Conservation (phyloP, 2,329 filamentous ascomycete species). For the Neurospora crassa region DNA sequence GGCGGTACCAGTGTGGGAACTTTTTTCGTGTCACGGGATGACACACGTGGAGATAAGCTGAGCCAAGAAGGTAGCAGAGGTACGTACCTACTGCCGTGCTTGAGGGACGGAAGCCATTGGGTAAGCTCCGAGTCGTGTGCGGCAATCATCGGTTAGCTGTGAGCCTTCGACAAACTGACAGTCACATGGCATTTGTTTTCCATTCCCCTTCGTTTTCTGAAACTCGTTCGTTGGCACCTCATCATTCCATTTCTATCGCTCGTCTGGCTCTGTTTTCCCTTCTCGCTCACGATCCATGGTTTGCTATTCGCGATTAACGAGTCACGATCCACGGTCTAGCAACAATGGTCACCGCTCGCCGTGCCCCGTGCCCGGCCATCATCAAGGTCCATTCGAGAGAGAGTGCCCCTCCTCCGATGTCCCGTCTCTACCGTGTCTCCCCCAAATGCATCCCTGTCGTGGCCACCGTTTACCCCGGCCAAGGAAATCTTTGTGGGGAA, state of each 20-base stretch:
- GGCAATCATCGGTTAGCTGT: constrained; percentile 18
- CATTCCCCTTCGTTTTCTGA: not conserved
- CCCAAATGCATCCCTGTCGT: not conserved
- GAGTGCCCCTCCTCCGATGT: not conserved
- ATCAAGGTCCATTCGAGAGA: not conserved
- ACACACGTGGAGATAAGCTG: constrained; percentile 8
- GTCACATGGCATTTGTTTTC: constrained; percentile 12
- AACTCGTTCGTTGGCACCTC: not conserved
- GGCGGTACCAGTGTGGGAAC: not conserved
- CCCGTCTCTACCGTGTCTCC: not conserved
- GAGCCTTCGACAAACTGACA: not conserved
- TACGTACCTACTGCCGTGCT: not conserved
- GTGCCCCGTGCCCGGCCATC: not conserved
- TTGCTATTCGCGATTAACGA: not conserved
- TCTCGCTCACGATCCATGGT: not conserved
- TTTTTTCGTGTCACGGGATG: constrained; percentile 13
- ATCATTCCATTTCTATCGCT: not conserved
- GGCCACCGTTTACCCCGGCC: not conserved
- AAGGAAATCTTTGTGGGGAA: not conserved
- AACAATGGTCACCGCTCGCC: not conserved
- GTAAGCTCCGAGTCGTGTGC: not conserved
- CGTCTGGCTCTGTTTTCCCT: not conserved
- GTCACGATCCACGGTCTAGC: not conserved
- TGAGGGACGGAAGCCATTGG: not conserved
- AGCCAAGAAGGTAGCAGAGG: not conserved